Evolutionary conservation across 805 yeast species (phyloP), one percentile per base, ranked within the genome.

Genomic region (Saccharomyces eubayanus): DNA sequence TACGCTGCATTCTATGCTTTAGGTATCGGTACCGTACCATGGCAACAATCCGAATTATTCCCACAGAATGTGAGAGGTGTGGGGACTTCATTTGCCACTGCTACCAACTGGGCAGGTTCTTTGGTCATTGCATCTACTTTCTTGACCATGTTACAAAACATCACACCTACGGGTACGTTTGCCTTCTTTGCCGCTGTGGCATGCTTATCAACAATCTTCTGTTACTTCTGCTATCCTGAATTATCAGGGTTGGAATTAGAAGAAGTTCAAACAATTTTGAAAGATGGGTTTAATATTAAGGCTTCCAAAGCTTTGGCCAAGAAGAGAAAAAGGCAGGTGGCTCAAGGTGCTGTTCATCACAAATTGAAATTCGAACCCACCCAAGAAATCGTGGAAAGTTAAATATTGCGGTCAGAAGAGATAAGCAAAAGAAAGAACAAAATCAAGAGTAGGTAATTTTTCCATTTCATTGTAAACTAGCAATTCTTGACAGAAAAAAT

Each of bases 21-120:
- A 60, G 98, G 98, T 61, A 88, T 91, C 61, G 99, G 99, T 73
- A 91, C 92, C 70, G 94, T 89, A 53, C 97, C 98, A 53, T 92
- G 99, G 99, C 96, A 92, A 68, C 97, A 94, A 67, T 86, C 92
- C 54, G 99, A 92, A 72, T 75, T 92, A 65, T 90, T 94, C 74
- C 94, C 97, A 36, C 96, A 91, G 77, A 81, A 83, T 57, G 97
- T 92, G 31, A 83, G 99, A 69, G 96, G 96, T 55, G 78, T 89
- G 48, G 98, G 98, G 56, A 84, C 90, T 9, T 88, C 96, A 55
- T 85, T 82, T 64, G 90, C 97, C 1, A 89, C 97, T 11, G 92
- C 94, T 14, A 84, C 91, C 47, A 92, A 92, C 74, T 92, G 99
- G 99, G 82, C 89, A 5, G 98, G 98, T 51, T 89, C 96, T 27